Evolutionary conservation across 2,329 filamentous ascomycete genomes (phyloP), one percentile per base, ranked within the genome.

Genomic region (Fusarium luffae): DNA sequence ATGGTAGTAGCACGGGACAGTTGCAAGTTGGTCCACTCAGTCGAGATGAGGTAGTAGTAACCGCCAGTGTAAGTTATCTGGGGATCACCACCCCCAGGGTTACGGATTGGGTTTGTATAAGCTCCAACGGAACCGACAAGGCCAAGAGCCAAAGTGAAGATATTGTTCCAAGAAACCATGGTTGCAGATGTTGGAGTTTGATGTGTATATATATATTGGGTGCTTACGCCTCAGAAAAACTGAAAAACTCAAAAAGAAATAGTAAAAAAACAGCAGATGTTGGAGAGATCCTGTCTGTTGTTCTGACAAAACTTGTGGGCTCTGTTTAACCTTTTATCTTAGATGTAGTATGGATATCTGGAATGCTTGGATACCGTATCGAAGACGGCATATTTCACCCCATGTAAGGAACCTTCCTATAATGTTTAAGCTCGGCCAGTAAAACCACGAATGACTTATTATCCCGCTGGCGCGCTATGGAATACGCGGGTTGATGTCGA

Each of bases 1-100:
- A 89, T 76, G 1, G 86, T 89, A 12, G 78, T 85, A 0, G 87
- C 82, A 1, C 85, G 80, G 1, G 85, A 82, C n/a, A 89, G 82
- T 66, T 86, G 79, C 14, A 90, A 78, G 64, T 89, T 79, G 3
- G 78, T 83, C 85, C 85, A 89, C 27, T 85, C 85, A 0, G 86
- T 88, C 0, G 85, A 85, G 68, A 86, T 82, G 28, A 89, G 78
- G 66, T 88, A 88, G 76, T 88, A 89, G 68, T 85, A 88, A 0
- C 85, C 86, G 13, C 81, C 83, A 0, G 80, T 80, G 56, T 82
- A 88, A 2, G 83, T 82, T 8, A 88, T 82, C 63, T 84, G 84
- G 1, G 86, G 85, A 68, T 88, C 86, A 21, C 82, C 83, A 11
- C 86, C 85, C 40, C 84, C 81, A 0, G 80, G 81, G 19, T 79